Base-by-base conservation (phyloP, 805 yeast genomes). In the Candida adriatica region DNA sequence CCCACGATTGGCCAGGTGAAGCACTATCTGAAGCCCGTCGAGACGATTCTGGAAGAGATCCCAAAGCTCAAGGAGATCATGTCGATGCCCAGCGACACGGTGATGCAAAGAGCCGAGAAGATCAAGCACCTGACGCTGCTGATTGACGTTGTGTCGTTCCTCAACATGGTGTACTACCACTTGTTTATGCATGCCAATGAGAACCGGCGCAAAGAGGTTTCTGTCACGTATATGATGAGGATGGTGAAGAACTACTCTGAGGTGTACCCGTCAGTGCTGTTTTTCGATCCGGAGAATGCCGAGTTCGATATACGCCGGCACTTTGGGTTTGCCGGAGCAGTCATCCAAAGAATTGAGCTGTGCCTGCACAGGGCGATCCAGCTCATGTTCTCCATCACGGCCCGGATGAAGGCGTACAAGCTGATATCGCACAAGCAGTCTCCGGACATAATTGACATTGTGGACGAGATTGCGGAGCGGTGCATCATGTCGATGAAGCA, bases 91-190 rank as follows among this genome's bases (percentile, higher is more conserved):
- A 29, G 41, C 15, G 38, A 30, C 11, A 43, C 48, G 1, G 35
- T 43, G 5, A 15, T 40, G 3, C 39, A 48, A 19, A 37, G 54
- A 23, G 24, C 28, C 6, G 22, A 29, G 6, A 50, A 50, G 20
- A 19, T 33, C 13, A 33, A 34, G 16, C 36, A 30, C 4, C 7
- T 42, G 7, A 15, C 26, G 1, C 21, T 26, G 6, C 26, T 37
- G 13, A 22, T 42, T 14, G 49, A 48, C 23, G 13, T 36, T 8
- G 16, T 29, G 4, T 36, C 48, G 1, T 33, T 50, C 13, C 19
- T 44, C 6, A 37, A 31, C 22, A 43, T 49, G 42, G 31, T 47
- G 9, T 43, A 50, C 29, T 43, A 44, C 26, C 49, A 50, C 28
- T 29, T 50, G 13, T 49, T 39, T 26, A 17, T 50, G 4, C 40